These are phyloP conservation scores for Fusarium redolens DNA, from an alignment of 2,329 filamentous ascomycete genomes.

Conservation along the genomic window DNA sequence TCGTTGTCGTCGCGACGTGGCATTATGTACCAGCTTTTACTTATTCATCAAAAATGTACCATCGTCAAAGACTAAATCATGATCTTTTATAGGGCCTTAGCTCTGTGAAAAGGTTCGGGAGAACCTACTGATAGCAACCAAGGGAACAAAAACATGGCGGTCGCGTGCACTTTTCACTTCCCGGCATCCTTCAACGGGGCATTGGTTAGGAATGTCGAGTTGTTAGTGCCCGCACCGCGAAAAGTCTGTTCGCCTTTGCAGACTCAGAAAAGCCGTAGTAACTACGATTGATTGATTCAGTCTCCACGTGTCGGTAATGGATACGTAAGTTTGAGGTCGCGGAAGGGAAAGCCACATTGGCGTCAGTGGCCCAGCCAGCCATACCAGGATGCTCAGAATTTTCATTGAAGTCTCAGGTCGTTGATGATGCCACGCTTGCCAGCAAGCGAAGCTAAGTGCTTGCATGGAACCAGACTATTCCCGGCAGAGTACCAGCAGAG, in stretches of 20 bases:
- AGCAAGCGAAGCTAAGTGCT: conserved; percentile 31
- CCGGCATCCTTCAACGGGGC: conserved; percentile 8
- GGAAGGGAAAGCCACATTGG: conserved; percentile 21
- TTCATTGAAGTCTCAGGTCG: conserved; percentile 28
- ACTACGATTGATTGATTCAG: conserved; percentile 24
- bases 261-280: conserved; percentile 22
- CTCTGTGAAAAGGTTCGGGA: not conserved
- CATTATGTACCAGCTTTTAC: conserved; percentile 7
- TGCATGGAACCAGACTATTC: conserved; percentile 33
- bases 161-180: conserved; percentile 33
- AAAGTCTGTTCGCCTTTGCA: conserved; percentile 28
- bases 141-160: conserved; percentile 1
- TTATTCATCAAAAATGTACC: conserved; percentile 9
- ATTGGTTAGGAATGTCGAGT: conserved; percentile 16
- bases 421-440: not conserved
- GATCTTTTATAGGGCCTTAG: not conserved
- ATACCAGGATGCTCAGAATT: conserved; percentile 25
- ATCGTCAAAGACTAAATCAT: conserved; percentile 20
- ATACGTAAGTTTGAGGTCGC: conserved; percentile 2
- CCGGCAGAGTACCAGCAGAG: conserved; percentile 3
- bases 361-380: conserved; percentile 15
- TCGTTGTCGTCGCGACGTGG: conserved; percentile 29
- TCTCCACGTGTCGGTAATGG: conserved; percentile 31
- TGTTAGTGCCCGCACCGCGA: conserved; percentile 26
- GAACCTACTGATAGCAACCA: not conserved